Evolutionary conservation across 169 alveolate genomes (phyloP), one percentile per base, ranked within the genome.

Genomic region (Cryptosporidium ryanae): DNA sequence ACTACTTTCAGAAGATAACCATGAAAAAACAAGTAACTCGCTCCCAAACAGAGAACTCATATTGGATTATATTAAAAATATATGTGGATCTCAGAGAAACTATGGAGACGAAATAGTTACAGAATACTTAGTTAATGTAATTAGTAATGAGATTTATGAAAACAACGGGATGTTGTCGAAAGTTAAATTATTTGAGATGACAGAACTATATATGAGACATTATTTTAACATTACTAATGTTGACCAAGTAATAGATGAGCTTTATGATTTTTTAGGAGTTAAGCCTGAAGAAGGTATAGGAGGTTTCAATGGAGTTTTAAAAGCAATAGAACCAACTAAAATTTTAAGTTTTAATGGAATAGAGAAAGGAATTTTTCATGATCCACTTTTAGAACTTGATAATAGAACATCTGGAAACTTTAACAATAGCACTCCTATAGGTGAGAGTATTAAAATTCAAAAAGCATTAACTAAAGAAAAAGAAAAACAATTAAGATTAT

Each of bases 401-500:
- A 12, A 23, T 34, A 61, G 61, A 13, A 63, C 64, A 23, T 57
- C 64, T 61, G 87, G 87, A 13, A 91, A 91, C 76, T 91, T 90
- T 57, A 91, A 91, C 82, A 84, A 90, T 32, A 84, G 59, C 54
- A 68, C 84, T 13, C 91, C 94, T 18, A 59, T 91, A 48, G 83
- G 92, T 52, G 93, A 91, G 52, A 90, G 91, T 32, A 89, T 49
- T 54, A 81, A 89, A 82, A 82, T 81, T 48, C 92, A 90, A 52
- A 84, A 89, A 83, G 94, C 92, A 48, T 82, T 82, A 18, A 91
- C 91, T 66, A 91, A 92, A 52, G 84, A 91, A 64, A 82, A 82
- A 65, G 94, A 92, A 64, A 90, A 90, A 59, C 96, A 93, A 71
- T 82, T 92, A 59, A 82, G 91, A 44, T 66, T 91, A 66, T 82